These are phyloP conservation scores for Biscogniauxia sp. DNA, from an alignment of 2,329 filamentous ascomycete species.

Conservation along the genomic window DNA sequence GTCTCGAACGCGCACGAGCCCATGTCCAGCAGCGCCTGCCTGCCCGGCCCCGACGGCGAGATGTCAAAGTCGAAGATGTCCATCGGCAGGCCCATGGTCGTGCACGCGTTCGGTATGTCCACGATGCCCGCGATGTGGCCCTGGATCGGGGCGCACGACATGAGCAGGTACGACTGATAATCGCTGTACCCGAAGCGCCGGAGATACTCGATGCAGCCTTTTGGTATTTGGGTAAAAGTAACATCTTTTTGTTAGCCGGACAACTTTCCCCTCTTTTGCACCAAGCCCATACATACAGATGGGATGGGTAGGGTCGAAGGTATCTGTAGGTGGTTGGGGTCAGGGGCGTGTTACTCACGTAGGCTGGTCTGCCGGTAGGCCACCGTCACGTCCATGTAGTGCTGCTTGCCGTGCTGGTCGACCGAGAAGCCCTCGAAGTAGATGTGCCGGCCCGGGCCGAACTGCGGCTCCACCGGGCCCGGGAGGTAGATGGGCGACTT, in stretches of 20 bases:
- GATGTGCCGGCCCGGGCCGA: conserved; percentile 75
- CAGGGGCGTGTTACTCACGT: conserved; percentile 36
- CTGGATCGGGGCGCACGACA: conserved; percentile 83
- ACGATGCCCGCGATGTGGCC: conserved; percentile 88
- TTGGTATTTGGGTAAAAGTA: background rate
- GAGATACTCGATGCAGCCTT: conserved; percentile 74
- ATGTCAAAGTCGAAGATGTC: conserved; percentile 97
- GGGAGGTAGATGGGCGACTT: conserved; percentile 84
- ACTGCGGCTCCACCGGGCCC: conserved; percentile 84
- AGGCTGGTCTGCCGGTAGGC: conserved; percentile 82
- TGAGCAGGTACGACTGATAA: conserved; percentile 80
- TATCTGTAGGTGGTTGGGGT: no score
- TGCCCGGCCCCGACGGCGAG: conserved; percentile 58
- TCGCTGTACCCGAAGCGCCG: conserved; percentile 67
- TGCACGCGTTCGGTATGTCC: conserved; percentile 88
- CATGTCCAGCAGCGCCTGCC: conserved; percentile 61
- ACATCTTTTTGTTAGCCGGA: no score
- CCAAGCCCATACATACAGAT: no score
- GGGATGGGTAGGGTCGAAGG: no score
- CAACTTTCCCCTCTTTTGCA: no score
- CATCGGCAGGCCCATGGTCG: conserved; percentile 82
- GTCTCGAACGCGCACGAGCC: conserved; percentile 66
- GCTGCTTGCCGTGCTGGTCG: conserved; percentile 83
- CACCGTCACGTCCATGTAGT: conserved; percentile 82
- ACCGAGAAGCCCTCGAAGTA: conserved; percentile 91